These are phyloP conservation scores for Quercus suber DNA, from an alignment of 306 rosid genomes.

Conservation along the genomic window DNA sequence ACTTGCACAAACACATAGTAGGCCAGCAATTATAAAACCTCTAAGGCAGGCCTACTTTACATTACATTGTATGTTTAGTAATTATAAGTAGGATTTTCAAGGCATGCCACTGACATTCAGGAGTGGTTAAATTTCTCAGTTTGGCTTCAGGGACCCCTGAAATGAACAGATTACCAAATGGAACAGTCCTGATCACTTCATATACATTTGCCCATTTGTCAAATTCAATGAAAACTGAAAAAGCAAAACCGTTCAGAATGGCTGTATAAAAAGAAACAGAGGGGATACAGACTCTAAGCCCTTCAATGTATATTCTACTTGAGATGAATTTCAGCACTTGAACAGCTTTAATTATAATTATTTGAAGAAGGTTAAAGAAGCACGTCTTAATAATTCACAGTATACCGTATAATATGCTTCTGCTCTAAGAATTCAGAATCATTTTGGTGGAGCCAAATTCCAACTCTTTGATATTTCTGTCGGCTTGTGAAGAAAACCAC, in stretches of 20 bases:
- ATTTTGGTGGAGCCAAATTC: constrained; percentile 44
- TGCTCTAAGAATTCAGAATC: constrained; percentile 17
- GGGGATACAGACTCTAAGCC: background rate
- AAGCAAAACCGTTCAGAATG: background rate
- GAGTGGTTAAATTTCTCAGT: no score
- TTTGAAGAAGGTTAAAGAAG: background rate
- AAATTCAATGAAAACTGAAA: background rate
- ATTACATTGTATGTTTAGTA: no score
- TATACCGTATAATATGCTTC: background rate
- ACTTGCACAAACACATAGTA: no score
- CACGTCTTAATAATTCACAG: constrained; percentile 14
- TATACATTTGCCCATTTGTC: background rate
- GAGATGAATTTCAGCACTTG: background rate
- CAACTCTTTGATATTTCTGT: constrained; percentile 44
- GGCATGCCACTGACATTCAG: no score
- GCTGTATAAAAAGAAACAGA: background rate
- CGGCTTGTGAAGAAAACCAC: constrained; percentile 52
- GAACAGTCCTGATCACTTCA: no score
- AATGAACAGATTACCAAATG: no score
- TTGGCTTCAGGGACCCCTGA: no score
- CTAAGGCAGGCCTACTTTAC: no score
- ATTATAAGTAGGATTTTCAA: no score
- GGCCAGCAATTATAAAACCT: no score
- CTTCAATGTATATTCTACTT: background rate
- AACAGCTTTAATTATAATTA: constrained; percentile 4